Percentiles rank a stretch among this genome's conserved stretches.
Conservation (phyloP, 306 rosid species). For the Glycine tomentella region DNA sequence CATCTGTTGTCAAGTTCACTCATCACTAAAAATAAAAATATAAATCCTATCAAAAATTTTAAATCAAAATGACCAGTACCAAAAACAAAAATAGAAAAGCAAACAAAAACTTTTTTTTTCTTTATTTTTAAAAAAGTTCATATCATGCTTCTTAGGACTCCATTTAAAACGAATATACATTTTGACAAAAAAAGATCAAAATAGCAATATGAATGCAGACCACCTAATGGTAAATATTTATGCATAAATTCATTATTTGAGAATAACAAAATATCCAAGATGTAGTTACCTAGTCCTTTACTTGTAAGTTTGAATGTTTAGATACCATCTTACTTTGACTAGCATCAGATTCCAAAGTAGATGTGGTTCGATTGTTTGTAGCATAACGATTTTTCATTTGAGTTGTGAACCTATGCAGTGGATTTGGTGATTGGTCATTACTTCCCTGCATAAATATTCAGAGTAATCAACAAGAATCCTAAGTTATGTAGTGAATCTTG, state of each 20-base stretch:
- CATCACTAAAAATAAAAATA: conserved; percentile 69
- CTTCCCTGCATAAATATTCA: conserved; percentile 67
- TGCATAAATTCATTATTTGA: conserved; percentile 6
- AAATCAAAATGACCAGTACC: conserved; percentile 27
- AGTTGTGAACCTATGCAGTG: conserved; percentile 60
- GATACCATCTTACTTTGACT: conserved; percentile 57
- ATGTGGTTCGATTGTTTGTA: conserved; percentile 66
- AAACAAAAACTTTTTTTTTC: not conserved
- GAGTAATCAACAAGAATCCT: conserved; percentile 30
- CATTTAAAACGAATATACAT: conserved; percentile 4
- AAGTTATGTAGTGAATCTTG: not conserved
- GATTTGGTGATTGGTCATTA: conserved; percentile 65
- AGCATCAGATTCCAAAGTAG: conserved; percentile 55
- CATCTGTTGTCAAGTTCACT: conserved; percentile 95
- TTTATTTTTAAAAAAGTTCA: not conserved
- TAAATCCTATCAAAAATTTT: conserved; percentile 25
- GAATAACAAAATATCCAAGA: conserved; percentile 49
- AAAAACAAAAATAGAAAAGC: conserved; percentile 1
- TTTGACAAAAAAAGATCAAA: not conserved
- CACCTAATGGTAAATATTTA: conserved; percentile 33
- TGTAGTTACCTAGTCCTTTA: conserved; percentile 69
- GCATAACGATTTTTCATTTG: conserved; percentile 62
- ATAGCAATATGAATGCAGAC: conserved; percentile 16
- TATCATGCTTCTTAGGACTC: conserved; percentile 8
- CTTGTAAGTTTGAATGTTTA: conserved; percentile 60